Percentiles rank a stretch among this genome's conserved stretches.
Conservation (phyloP, 495 filamentous ascomycete species). For the Hyaloscypha bicolor region DNA sequence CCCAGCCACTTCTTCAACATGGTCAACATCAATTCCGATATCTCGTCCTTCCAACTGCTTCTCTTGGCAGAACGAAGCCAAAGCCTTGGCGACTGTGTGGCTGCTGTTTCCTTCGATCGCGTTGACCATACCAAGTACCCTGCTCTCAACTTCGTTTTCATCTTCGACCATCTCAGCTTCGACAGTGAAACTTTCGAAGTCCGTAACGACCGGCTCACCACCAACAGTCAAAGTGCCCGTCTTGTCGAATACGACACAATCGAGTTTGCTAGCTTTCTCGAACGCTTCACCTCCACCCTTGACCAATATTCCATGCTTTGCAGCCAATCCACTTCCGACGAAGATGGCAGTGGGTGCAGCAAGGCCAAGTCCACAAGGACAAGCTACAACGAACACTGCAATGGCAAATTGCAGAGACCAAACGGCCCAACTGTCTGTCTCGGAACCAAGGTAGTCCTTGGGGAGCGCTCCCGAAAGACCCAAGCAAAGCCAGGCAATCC, state of each 20-base stretch:
- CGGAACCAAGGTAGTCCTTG: slow-evolving; percentile 62
- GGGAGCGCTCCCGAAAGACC: slow-evolving; percentile 71
- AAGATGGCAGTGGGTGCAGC: slow-evolving; percentile 93
- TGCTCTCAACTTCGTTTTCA: slow-evolving; percentile 3
- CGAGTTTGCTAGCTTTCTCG: slow-evolving; percentile 84
- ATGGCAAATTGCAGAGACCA: slow-evolving; percentile 94
- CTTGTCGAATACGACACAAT: slow-evolving; percentile 94
- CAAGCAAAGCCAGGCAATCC: slow-evolving; percentile 79
- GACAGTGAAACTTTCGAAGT: slow-evolving; percentile 59
- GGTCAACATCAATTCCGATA: slow-evolving; percentile 39
- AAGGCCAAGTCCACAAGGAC: slow-evolving; percentile 89
- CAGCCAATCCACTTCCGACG: slow-evolving; percentile 86
- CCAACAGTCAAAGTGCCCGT: slow-evolving; percentile 91
- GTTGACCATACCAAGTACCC: slow-evolving; percentile 54
- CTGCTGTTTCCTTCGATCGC: slow-evolving; percentile 79
- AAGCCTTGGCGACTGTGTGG: slow-evolving; percentile 84
- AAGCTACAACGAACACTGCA: slow-evolving; percentile 92
- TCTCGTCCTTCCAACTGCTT: slow-evolving; percentile 33
- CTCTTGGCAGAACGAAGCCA: slow-evolving; percentile 66
- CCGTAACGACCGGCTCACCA: slow-evolving; percentile 76
- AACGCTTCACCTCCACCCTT: slow-evolving; percentile 97
- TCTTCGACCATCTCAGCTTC: slow-evolving; percentile 23
- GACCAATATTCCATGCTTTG: slow-evolving; percentile 85
- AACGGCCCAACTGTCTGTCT: slow-evolving; percentile 77
- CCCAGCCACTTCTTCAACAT: slow-evolving; percentile 76